Evolutionary conservation across 352 stramenopile genomes (phyloP), one percentile per base, ranked within the genome.

Genomic region (Phytophthora pinifolia): DNA sequence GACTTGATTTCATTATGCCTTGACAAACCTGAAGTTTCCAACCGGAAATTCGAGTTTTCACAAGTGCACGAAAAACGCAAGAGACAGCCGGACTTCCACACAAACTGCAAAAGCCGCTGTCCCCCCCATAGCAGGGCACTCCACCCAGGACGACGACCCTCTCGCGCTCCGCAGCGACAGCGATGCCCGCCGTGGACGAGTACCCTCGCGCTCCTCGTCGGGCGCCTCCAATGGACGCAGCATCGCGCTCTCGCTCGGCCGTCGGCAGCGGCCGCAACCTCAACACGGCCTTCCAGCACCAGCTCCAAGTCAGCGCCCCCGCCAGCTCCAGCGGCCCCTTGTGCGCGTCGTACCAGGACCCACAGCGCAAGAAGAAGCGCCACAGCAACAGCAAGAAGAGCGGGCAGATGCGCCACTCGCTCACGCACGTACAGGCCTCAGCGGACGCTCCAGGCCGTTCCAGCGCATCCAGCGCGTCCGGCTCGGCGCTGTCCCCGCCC

Each of bases 171-270:
- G 41, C 35, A 29, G 9, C 13, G 12, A 10, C 33, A 20, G 44
- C 35, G 12, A 78, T 79, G 70, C 70, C 72, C 17, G 72, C 72
- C 37, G 66, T n/a, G 67, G 72, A 54, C 70, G 65, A 54, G 65
- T 57, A 34, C 59, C 53, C 54, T 38, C 64, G 20, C 46, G 22
- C 22, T 27, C 22, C 22, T 27, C 22, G 22, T 6, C 49, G 65
- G 39, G 36, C 38, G 33, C 50, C 48, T 22, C 45, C 50, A 3
- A 55, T 34, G 9, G 31, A 59, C 33, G 35, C 48, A 17, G n/a
- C 39, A 14, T 22, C 51, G 27, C 53, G 46, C 13, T 51, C 69
- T 25, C 49, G 63, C 37, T 43, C 52, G 6, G 41, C 65, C 15
- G 45, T 34, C 31, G 32, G 35, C 46, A 61, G 54, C 34, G 47